Base-by-base conservation (phyloP, 1,139 yeast species). In the Schwanniomyces etchellsii region DNA sequence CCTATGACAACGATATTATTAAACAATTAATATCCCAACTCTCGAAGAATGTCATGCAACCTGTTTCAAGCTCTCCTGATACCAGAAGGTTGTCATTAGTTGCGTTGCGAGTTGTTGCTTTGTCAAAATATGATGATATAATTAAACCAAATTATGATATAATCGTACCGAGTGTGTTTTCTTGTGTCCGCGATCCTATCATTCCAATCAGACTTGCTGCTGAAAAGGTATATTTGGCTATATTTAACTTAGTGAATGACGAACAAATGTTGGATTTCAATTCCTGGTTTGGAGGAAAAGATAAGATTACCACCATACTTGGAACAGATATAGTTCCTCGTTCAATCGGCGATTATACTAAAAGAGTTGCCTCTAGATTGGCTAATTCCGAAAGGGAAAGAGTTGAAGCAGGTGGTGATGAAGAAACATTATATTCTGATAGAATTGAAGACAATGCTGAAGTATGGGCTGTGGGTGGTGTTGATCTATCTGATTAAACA, bases 171-270 rank as follows among this genome's bases (percentile, higher is more conserved):
- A 69, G 85, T 14, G 77, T 88, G 2, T 91, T 91, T 52, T 64
- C 80, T 0, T 81, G 94, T 52, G 82, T 91, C 27, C 73, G 98
- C 43, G 96, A 89, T 46, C 70, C 79, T 11, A 65, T 84, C 28
- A 85, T 91, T 46, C 97, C 98, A 3, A 81, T 91, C 44, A 88
- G 88, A 49, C 69, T 91, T 39, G 96, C 97, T 1, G 95, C 96
- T 4, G 98, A 91, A 55, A 86, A 86, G 63, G 89, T 95, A 1
- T 89, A 73, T 53, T 57, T 89, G 45, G 76, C 88, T 2, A 56
- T 86, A 14, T 80, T 88, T 53, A 66, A 72, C 34, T 63, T 89
- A 41, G 79, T 85, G 16, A 88, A 81, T 25, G 91, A 85, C 37
- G 71, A 62, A n/a, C 66, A 69, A n/a, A 60, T 73, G 58, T 55